Evolutionary conservation across 305 asterid species (phyloP).

Genomic region (Andrographis paniculata): DNA sequence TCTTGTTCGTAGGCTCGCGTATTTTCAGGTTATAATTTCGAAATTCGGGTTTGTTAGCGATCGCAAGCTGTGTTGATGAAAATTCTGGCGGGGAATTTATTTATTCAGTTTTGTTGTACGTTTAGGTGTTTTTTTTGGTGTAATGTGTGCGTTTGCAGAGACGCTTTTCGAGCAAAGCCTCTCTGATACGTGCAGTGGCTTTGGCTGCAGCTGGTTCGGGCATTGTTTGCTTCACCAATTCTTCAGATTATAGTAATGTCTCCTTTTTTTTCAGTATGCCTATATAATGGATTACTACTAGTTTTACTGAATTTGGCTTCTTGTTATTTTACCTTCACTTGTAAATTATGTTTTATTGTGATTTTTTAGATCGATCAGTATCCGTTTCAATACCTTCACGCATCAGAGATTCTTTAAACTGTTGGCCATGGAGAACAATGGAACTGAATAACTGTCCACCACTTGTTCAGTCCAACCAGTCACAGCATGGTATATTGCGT

Average conservation of each 20-base stretch:
- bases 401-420: slow-evolving; percentile 26
- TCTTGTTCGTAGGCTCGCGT: no score
- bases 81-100: not conserved
- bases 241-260: slow-evolving; percentile 34
- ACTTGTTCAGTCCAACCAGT: slow-evolving; percentile 20
- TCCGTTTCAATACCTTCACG: slow-evolving; percentile 30
- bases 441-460: slow-evolving; percentile 22
- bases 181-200: slow-evolving; percentile 37
- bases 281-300: no score
- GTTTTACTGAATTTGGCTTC: no score
- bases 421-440: slow-evolving; percentile 34
- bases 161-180: slow-evolving; percentile 25
- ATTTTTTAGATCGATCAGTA: slow-evolving; percentile 26
- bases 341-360: not conserved
- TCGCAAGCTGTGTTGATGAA: no score
- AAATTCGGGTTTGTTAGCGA: no score
- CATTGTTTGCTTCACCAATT: slow-evolving; percentile 23
- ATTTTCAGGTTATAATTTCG: no score
- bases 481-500: slow-evolving; percentile 38
- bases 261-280: slow-evolving; percentile 6
- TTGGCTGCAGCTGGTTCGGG: slow-evolving; percentile 61
- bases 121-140: not conserved
- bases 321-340: slow-evolving; percentile 1
- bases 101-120: not conserved
- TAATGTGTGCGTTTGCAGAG: slow-evolving; percentile 30